These are phyloP conservation scores for Xylaria intraflava DNA, from an alignment of 495 filamentous ascomycete species.

Conservation along the genomic window DNA sequence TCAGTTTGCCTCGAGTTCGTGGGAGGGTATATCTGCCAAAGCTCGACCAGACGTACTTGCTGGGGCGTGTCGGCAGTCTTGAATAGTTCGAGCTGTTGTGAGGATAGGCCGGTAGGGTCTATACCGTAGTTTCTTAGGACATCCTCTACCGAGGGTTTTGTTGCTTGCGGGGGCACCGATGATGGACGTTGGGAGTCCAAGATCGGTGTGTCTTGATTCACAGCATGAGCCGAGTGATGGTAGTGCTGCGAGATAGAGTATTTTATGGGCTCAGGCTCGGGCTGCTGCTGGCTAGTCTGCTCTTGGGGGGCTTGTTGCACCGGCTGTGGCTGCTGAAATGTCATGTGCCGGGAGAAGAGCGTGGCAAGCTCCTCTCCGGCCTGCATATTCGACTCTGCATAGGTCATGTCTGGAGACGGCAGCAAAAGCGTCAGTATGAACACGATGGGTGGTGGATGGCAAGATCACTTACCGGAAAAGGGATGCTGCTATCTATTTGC, in stretches of 20 bases:
- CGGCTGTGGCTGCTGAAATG: constrained; percentile 39
- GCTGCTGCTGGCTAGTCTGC: constrained; percentile 22
- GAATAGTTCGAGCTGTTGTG: constrained; percentile 56
- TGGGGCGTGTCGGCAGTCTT: constrained; percentile 52
- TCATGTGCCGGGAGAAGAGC: constrained; percentile 62
- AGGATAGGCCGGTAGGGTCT: constrained; percentile 46
- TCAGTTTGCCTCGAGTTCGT: constrained; percentile 30
- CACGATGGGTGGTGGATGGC: not conserved
- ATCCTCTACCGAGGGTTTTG: constrained; percentile 36
- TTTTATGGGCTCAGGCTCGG: constrained; percentile 36
- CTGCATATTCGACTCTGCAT: constrained; percentile 39
- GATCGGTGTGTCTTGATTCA: constrained; percentile 22
- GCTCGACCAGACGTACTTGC: constrained; percentile 53
- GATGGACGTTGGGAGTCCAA: constrained; percentile 34
- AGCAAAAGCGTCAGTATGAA: not conserved
- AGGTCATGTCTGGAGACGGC: constrained; percentile 21
- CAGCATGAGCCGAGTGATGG: constrained; percentile 60
- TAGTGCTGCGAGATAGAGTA: constrained; percentile 73
- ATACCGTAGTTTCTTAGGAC: constrained; percentile 48
- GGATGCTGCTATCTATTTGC: not conserved
- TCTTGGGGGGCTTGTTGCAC: constrained; percentile 24
- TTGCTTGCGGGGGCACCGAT: constrained; percentile 42
- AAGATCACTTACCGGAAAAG: constrained; percentile 15
- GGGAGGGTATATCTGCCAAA: constrained; percentile 59
- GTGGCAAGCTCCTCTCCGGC: constrained; percentile 58